Evolutionary conservation across 345 rosid genomes (phyloP).

Genomic region (Crucihimalaya himalaica): DNA sequence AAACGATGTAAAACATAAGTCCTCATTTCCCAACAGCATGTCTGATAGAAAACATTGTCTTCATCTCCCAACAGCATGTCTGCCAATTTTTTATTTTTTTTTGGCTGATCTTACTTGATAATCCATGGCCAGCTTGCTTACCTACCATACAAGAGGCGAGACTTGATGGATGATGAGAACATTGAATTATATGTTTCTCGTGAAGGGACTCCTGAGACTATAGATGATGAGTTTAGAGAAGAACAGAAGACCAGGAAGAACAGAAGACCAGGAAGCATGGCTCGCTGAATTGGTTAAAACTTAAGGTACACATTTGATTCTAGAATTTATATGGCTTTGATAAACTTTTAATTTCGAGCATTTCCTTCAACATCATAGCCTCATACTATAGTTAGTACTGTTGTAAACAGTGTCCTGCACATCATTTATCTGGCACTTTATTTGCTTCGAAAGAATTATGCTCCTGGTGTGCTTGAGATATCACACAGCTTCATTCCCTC

Average conservation of each 20-base stretch:
- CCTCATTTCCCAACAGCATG: background rate
- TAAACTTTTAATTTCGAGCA: slow-evolving; percentile 13
- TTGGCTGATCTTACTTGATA: slow-evolving; percentile 40
- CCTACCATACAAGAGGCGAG: slow-evolving; percentile 92
- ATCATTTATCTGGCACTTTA: slow-evolving; percentile 1
- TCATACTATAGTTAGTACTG: slow-evolving; percentile 1
- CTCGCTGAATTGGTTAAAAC: slow-evolving; percentile 90
- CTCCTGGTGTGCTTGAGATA: slow-evolving; percentile 6
- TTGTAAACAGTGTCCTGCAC: background rate
- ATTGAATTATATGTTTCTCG: slow-evolving; percentile 69
- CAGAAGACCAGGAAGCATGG: slow-evolving; percentile 89
- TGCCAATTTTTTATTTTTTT: slow-evolving; percentile 10
- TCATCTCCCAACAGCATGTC: background rate
- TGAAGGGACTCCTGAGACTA: slow-evolving; percentile 64
- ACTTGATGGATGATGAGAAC: slow-evolving; percentile 90
- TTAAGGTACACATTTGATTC: slow-evolving; percentile 54
- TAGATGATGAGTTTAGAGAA: slow-evolving; percentile 65
- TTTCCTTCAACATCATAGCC: slow-evolving; percentile 10
- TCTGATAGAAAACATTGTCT: background rate
- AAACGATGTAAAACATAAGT: background rate
- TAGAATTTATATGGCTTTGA: slow-evolving; percentile 28
- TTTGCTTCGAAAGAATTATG: background rate
- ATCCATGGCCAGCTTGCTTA: slow-evolving; percentile 79
- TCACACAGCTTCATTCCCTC: slow-evolving; percentile 3
- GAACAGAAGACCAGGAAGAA: slow-evolving; percentile 84